phyloP scores from a whole-genome alignment of 805 yeast genomes.

The Sugiyamaella valdiviana region DNA sequence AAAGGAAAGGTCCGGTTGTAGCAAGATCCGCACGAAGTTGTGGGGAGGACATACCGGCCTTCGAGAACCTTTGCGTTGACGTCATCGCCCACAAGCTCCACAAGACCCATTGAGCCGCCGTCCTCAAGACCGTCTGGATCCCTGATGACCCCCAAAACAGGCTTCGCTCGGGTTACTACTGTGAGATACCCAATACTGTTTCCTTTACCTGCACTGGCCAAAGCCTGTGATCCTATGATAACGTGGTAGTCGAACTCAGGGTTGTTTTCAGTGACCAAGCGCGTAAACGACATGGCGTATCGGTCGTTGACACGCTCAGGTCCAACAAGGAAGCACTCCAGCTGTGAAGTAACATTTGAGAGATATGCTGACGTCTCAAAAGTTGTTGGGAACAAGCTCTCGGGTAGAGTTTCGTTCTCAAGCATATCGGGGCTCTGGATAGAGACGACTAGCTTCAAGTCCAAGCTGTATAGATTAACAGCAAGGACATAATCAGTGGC shows the following conservation, averaged over 20 bases:
- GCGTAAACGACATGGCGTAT: slow-evolving; percentile 18
- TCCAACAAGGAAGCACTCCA: slow-evolving; percentile 18
- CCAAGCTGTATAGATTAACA: slow-evolving; percentile 15
- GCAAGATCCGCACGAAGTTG: slow-evolving; percentile 16
- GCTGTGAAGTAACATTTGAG: not conserved
- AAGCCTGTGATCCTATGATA: slow-evolving; percentile 6
- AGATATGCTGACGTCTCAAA: slow-evolving; percentile 1
- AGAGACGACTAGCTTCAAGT: slow-evolving; percentile 2
- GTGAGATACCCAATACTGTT: slow-evolving; percentile 53
- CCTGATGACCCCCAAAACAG: slow-evolving; percentile 36
- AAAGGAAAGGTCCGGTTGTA: slow-evolving; percentile 15
- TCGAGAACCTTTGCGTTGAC: not conserved
- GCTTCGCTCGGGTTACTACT: slow-evolving; percentile 46
- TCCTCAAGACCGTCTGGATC: slow-evolving; percentile 27
- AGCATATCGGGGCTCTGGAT: slow-evolving; percentile 1
- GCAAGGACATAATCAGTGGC: slow-evolving; percentile 21
- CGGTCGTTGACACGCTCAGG: slow-evolving; percentile 11
- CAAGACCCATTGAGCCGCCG: slow-evolving; percentile 16
- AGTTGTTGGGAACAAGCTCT: slow-evolving; percentile 11
- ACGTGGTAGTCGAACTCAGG: slow-evolving; percentile 15
- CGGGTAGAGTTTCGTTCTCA: slow-evolving; percentile 11
- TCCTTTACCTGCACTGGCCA: slow-evolving; percentile 2
- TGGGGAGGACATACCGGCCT: slow-evolving; percentile 15
- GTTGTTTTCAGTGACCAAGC: slow-evolving; percentile 17
- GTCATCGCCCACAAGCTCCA: slow-evolving; percentile 5